Evolutionary conservation across 768 basidiomycete species (phyloP), one percentile per base, ranked within the genome.

Genomic region (Amanita fuliginea): DNA sequence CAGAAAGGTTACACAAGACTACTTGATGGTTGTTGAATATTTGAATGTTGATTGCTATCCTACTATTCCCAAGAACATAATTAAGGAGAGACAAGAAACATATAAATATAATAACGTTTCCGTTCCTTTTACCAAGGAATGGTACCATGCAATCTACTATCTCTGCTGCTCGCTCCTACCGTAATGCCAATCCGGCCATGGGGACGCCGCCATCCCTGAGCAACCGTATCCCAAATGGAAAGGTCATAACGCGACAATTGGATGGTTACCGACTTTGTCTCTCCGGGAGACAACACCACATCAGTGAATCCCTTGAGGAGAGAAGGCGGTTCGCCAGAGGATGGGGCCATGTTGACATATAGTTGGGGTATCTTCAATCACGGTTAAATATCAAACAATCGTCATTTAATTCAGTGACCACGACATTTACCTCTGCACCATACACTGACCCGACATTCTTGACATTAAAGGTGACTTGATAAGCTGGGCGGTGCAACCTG

Each of bases 171-270:
- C 52, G 76, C 72, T 14, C 86, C 86, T 34, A 88, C 65, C 4
- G 77, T 74, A 44, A 92, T 71, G 18, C 65, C 65, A 57, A 86
- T 80, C 36, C 60, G 69, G 1, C 86, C 88, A 1, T 64, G 57
- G 1, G 89, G 87, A 54, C 75, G 77, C 53, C 69, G 67, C 88
- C 90, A 92, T 2, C 83, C 79, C 62, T 92, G 89, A 21, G 70
- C 68, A 8, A 64, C 73, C 1, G 74, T 76, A 61, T 91, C 85
- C 90, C 87, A 91, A 48, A 86, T 72, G 18, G 79, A 83, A 56
- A 87, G 56, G 54, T 85, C 81, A 56, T 86, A 80, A 32, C 82
- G 70, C 11, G 84, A 80, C 28, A 89, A 67, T 6, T 69, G 73
- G 55, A 89, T 71, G 5, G 67, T 71, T 1, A 80, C 77, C 6